Evolutionary conservation across 2,329 filamentous ascomycete genomes (phyloP).

Genomic region (Diaporthe vexans): DNA sequence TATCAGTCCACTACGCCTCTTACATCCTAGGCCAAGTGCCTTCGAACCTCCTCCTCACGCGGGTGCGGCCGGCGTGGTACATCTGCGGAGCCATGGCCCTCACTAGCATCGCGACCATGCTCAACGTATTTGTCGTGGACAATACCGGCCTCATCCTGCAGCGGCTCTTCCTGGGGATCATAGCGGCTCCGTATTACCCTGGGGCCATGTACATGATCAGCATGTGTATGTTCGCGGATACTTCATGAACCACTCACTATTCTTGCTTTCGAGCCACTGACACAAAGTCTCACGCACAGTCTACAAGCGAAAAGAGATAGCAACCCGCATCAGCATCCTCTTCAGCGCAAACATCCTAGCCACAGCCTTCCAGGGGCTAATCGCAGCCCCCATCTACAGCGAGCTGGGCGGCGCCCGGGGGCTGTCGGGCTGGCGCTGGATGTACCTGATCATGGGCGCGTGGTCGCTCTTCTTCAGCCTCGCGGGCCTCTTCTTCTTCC

Average conservation of each 20-base stretch:
- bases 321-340: slow-evolving; percentile 70
- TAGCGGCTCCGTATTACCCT: slow-evolving; percentile 53
- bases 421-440: slow-evolving; percentile 56
- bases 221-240: not conserved
- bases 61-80: slow-evolving; percentile 47
- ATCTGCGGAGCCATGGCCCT: slow-evolving; percentile 45
- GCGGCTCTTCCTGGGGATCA: slow-evolving; percentile 58
- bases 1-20: slow-evolving; percentile 28
- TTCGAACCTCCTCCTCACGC: slow-evolving; percentile 58
- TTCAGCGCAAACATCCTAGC: slow-evolving; percentile 74
- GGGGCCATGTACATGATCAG: slow-evolving; percentile 65
- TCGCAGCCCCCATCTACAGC: slow-evolving; percentile 73
- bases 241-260: fast-evolving
- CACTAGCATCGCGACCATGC: slow-evolving; percentile 49
- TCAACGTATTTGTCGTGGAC: not conserved
- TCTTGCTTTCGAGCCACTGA: not conserved
- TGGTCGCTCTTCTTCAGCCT: slow-evolving; percentile 20
- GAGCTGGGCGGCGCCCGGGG: slow-evolving; percentile 61
- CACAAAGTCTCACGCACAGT: slow-evolving; percentile 54
- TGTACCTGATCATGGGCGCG: slow-evolving; percentile 25
- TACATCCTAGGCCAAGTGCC: slow-evolving; percentile 64
- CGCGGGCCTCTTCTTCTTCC: slow-evolving; percentile 51
- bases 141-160: slow-evolving; percentile 55
- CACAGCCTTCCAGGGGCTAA: slow-evolving; percentile 77
- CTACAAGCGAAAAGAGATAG: slow-evolving; percentile 77